Base-by-base conservation (phyloP, 2,329 filamentous ascomycete species). In the Apiospora marii region DNA sequence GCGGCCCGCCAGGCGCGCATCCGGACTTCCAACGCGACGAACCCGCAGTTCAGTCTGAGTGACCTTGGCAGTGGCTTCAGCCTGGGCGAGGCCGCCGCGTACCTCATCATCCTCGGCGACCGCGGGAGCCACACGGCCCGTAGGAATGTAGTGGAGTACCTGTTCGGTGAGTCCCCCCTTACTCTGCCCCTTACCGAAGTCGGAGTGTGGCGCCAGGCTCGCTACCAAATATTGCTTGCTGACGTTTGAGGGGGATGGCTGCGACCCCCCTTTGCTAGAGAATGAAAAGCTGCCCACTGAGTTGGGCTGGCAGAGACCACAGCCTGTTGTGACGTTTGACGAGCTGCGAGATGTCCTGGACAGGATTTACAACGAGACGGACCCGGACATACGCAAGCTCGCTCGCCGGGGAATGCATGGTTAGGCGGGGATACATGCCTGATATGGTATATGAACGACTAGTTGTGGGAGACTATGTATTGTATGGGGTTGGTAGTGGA, bases 21-120 rank as follows among this genome's bases (percentile, higher is more conserved):
- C 67, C 74, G 85, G 71, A 80, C 81, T 22, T 87, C 85, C 1
- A 81, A 81, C 34, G 81, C 85, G 0, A 82, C 77, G 68, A 89
- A 89, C 75, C 86, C 87, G 0, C 81, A 81, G 0, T 90, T 86
- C 76, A 81, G 74, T 0, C 85, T 89, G 77, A 84, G 83, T 0
- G 74, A 79, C 0, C 77, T 78, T 0, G 83, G 80, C 1, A 82
- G 85, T 72, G 71, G 79, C 8, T 88, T 88, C 74, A 86, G 83
- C 72, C 75, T 86, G 0, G 87, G 86, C 5, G 87, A 89, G 79
- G 76, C 85, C 0, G 81, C 84, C 1, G 86, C 86, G 8, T 84
- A 84, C 1, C 81, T 88, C 12, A 80, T 87, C 14, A 83, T 82
- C 0, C 84, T 89, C 48, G 87, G 87, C 0, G 82, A 87, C 74